phyloP scores from a whole-genome alignment of 495 filamentous ascomycete species.

The Parachaetomium inaequale region DNA sequence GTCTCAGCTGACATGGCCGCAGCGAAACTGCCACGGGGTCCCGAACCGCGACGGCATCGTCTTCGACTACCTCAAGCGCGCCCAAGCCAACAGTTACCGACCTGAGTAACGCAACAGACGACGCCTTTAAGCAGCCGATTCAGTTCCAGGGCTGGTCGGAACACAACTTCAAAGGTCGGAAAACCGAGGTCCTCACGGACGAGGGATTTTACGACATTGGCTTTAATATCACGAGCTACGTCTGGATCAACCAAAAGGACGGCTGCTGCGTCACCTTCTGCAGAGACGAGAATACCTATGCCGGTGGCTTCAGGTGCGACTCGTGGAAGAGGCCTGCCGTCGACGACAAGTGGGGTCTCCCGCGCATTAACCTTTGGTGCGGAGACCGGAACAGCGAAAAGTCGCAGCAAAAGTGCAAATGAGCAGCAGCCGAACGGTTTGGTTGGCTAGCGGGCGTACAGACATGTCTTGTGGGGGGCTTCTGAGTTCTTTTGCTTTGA shows the following conservation, averaged over 20 bases:
- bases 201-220: slow-evolving; percentile 27
- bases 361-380: slow-evolving; percentile 29
- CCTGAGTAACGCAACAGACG: slow-evolving; percentile 25
- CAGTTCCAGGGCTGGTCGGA: slow-evolving; percentile 26
- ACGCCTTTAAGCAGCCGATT: slow-evolving; percentile 4
- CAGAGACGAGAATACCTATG: not conserved
- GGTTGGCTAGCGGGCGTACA: not conserved
- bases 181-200: slow-evolving; percentile 13
- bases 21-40: not conserved
- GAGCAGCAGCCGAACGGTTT: not conserved
- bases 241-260: slow-evolving; percentile 23
- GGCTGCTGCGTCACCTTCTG: slow-evolving; percentile 32
- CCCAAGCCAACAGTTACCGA: slow-evolving; percentile 4
- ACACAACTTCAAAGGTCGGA: slow-evolving; percentile 12
- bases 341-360: not conserved
- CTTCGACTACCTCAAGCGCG: slow-evolving; percentile 6
- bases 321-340: not conserved
- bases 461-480: too few relatives aligned
- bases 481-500: too few relatives aligned
- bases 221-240: slow-evolving; percentile 22
- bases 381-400: not conserved
- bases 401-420: not conserved
- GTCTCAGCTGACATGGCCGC: not conserved
- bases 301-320: slow-evolving; percentile 20
- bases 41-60: not conserved